Base-by-base conservation (phyloP, 2,329 filamentous ascomycete species). In the Fusarium oligoseptatum region DNA sequence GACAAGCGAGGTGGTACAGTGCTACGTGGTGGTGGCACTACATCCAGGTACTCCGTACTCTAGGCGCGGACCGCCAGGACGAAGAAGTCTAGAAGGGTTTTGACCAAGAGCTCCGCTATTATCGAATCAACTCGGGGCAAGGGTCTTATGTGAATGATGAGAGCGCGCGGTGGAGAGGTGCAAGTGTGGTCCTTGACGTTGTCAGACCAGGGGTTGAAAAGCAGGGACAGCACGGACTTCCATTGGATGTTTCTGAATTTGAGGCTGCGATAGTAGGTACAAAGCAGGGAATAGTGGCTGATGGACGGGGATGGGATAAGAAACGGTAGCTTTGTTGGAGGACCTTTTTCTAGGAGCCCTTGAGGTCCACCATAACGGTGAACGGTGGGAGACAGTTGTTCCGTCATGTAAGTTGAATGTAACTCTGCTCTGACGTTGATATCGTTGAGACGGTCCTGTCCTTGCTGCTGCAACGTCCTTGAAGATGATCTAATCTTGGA, bases 1-100 rank as follows among this genome's bases (percentile, higher is more conserved):
- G 36, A 71, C 69, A 75, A 66, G 55, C 65, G 66, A 70, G 55
- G 52, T 52, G 48, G 57, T 67, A 64, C 27, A 55, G 50, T 52
- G 24, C 48, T 52, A 52, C 50, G 17, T 55, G 50, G 27, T 55
- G 50, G 27, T 55, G 50, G 50, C 20, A 55, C 50, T 55, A 32
- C 50, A 55, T 34, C 50, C 20, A 55, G 48, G 45, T 32, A 52
- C 37, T 39, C 37, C 34, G 24, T 45, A 22, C 41, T 45, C 41
- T 27, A 52, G 58, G 66, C 60, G 64, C 60, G 60, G 57, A 58
- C 62, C 60, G 52, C 41, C 64, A 50, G 43, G 34, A 29, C 52
- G 43, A 58, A 61, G 57, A 65, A 56, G 48, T 68, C 65, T 71
- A 68, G 70, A 71, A 71, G 67, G 55, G 39, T 17, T 55, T 29